Evolutionary conservation across 768 basidiomycete species (phyloP), one percentile per base, ranked within the genome.

Genomic region (Solioccasus polychromus): DNA sequence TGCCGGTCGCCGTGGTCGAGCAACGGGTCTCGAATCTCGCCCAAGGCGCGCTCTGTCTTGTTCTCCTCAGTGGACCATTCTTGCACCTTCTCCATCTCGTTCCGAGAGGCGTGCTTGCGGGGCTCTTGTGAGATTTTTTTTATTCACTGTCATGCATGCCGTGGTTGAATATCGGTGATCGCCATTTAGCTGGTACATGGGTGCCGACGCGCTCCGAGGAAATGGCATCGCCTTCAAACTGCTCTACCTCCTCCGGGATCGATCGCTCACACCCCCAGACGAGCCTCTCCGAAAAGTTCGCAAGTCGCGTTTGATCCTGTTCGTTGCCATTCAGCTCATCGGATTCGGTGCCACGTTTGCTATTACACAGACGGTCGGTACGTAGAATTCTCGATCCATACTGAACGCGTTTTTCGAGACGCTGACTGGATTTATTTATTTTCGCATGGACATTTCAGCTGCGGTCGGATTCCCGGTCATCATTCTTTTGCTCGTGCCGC

Each of bases 381-480:
- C 25, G 74, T 61, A 5, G 25, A n/a, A n/a, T n/a, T n/a, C n/a
- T 29, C 28, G 28, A 29, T 7, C 7, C 12, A 8, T 8, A 8
- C 8, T 12, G 28, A 8, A 12, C 28, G 12, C 28, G 12, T 29
- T 12, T 29, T 12, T 29, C 12, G 28, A 12, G 12, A 12, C 8
- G 12, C 12, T 7, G 28, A 8, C 28, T 29, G 7, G 28, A 12
- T 7, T 29, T 12, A 29, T 29, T 29, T 29, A 29, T 29, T 12
- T 29, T 12, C 28, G 28, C 12, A 28, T 28, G 12, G 7, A 28
- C 12, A 12, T 4, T 28, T 7, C 32, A 84, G 92, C 88, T 32
- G 92, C 91, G 4, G 92, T 95, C 47, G 91, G 85, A 1, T 96
- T 96, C 63, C 92, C 93, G 0, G 75, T 95, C 40, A 80, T 96